phyloP scores from a whole-genome alignment of 495 filamentous ascomycete genomes.

The Paragyromitra xinjiangensis region DNA sequence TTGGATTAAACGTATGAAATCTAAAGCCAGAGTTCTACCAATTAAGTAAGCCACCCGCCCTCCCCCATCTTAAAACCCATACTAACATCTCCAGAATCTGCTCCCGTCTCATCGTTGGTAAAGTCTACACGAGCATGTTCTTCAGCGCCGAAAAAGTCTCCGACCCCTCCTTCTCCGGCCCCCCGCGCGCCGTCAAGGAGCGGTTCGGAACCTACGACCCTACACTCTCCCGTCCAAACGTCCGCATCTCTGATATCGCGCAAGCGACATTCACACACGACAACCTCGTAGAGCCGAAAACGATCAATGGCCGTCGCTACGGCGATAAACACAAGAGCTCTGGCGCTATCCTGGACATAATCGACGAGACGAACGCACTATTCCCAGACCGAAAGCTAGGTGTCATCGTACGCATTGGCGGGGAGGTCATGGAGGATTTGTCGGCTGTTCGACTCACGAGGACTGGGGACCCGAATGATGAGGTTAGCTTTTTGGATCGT shows the following conservation, averaged over 20 bases:
- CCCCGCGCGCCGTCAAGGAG: conserved; percentile 17
- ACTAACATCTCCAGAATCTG: conserved; percentile 17
- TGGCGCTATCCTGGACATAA: conserved; percentile 14
- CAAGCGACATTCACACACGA: conserved; percentile 36
- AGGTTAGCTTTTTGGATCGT: neutral
- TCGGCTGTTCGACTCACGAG: neutral
- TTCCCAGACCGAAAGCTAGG: conserved; percentile 10
- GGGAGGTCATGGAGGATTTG: neutral
- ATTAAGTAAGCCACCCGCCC: conserved; percentile 11
- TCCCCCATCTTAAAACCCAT: too few species aligned
- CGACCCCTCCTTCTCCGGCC: conserved; percentile 9
- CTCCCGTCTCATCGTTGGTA: conserved; percentile 12
- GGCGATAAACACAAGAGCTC: neutral
- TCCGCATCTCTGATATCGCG: conserved; percentile 28
- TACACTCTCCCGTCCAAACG: conserved; percentile 18
- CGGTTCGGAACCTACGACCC: conserved; percentile 26
- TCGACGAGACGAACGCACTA: conserved; percentile 17
- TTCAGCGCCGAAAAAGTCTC: neutral
- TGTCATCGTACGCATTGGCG: conserved; percentile 31
- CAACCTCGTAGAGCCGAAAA: conserved; percentile 26
- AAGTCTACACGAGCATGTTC: conserved; percentile 17
- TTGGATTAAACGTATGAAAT: neutral
- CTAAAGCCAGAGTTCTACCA: neutral
- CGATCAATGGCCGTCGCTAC: conserved; percentile 30
- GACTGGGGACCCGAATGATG: neutral